Percentiles rank a stretch among this genome's conserved stretches.
Conservation (phyloP, 129 eudicot genomes). For the Lonicera japonica region DNA sequence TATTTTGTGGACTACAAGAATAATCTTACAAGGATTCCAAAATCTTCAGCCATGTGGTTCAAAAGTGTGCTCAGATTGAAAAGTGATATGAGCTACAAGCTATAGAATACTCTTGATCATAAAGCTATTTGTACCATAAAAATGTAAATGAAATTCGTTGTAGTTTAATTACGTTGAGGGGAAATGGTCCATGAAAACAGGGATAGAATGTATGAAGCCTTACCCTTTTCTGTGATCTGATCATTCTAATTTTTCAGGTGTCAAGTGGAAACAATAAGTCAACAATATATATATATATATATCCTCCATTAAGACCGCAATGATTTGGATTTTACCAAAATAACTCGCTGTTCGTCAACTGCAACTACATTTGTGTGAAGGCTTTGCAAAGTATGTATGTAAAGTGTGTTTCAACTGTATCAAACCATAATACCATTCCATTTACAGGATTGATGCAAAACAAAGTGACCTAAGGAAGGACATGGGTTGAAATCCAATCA, state of each 20-base stretch:
- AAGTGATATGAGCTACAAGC: constrained; percentile 10
- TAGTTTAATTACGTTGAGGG: background rate
- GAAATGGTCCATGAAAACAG: background rate
- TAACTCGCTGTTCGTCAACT: no score
- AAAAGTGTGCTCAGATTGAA: constrained; percentile 32
- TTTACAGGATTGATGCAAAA: no score
- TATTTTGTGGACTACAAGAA: constrained; percentile 91
- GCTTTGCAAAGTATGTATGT: no score
- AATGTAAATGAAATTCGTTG: background rate
- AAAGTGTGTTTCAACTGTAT: no score
- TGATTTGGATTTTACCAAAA: no score
- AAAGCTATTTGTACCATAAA: background rate
- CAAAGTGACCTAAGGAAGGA: no score
- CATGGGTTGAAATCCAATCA: no score
- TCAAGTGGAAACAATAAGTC: background rate
- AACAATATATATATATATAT: no score
- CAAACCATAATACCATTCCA: no score
- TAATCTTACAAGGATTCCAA: constrained; percentile 85
- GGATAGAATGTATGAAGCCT: constrained; percentile 2
- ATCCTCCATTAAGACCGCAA: no score
- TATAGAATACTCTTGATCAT: background rate
- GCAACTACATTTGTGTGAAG: no score
- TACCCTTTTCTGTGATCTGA: background rate
- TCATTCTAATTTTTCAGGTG: background rate
- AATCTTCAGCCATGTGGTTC: constrained; percentile 85